A percentile compares a stretch with the other conserved stretches of the same genome.
phyloP scores from a whole-genome alignment of 2,329 filamentous ascomycete genomes.

The Ascochyta pisi region DNA sequence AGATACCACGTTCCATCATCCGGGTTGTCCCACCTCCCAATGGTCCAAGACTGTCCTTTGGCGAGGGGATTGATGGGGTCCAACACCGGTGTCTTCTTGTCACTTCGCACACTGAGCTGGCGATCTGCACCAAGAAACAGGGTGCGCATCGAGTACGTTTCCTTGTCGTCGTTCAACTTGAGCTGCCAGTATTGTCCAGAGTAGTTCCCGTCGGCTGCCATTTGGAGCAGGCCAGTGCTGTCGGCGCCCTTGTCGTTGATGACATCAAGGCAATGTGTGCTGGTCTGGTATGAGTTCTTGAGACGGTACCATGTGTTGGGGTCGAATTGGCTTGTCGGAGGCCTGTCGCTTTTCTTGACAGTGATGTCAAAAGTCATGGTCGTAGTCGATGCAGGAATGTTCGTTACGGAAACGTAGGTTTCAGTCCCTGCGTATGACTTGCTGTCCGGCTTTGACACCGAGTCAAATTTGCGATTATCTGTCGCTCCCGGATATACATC shows the following conservation, averaged over 20 bases:
- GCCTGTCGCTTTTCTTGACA: constrained; percentile 19
- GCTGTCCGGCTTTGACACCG: constrained; percentile 26
- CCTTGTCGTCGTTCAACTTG: constrained; percentile 21
- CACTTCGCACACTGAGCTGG: constrained; percentile 25
- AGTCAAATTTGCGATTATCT: constrained; percentile 22
- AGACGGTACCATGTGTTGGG: constrained; percentile 31
- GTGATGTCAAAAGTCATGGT: constrained; percentile 32
- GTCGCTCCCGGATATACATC: constrained; percentile 29
- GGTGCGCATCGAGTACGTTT: constrained; percentile 25
- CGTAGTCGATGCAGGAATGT: constrained; percentile 20
- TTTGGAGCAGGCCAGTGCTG: constrained; percentile 23
- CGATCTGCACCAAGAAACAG: constrained; percentile 29
- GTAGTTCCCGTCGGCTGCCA: constrained; percentile 25
- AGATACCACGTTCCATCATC: constrained; percentile 31
- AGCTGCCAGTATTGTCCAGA: constrained; percentile 37
- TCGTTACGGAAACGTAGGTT: constrained; percentile 28
- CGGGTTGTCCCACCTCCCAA: constrained; percentile 24
- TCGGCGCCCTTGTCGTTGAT: constrained; percentile 28
- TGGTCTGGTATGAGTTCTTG: constrained; percentile 25
- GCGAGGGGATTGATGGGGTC: constrained; percentile 9
- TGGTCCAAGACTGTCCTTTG: constrained; percentile 26
- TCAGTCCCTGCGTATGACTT: constrained; percentile 26
- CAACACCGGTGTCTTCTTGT: constrained; percentile 29
- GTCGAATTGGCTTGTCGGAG: constrained; percentile 18
- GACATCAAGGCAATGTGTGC: constrained; percentile 28